Base-by-base conservation (phyloP, 140 eudicot genomes). In the Bidens hawaiensis region DNA sequence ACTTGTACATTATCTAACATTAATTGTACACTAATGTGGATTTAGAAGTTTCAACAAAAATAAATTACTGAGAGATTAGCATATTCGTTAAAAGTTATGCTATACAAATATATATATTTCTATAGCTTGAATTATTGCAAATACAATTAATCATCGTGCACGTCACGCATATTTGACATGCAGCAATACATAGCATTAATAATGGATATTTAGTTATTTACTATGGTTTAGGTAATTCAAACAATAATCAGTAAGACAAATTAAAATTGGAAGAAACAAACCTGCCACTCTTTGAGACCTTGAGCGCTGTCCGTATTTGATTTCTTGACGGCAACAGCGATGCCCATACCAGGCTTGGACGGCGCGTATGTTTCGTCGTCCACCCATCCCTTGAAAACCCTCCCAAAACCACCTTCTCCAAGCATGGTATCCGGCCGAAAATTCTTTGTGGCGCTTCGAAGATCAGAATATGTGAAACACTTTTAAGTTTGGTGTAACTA, bases 251-350 rank as follows among this genome's bases (percentile, higher is more conserved):
- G 33, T 48, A 38, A 3, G 4, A 9, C 11, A 25, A 33, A 15
- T 2, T 1, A 47, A 46, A 69, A 6, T 9, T 15, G 19, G 15
- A 45, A 36, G 4, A 4, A 15, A 75, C 41, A 14, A 33, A 85
- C 97, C 89, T 76, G 89, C 97, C 95, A 86, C 63, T 89, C 97
- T 51, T 83, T 78, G 22, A 85, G 79, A 11, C 97, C 97, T 79
- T 86, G 97, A 5, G 62, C 70, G 49, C 97, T 83, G 17, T 89
- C 95, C 0, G 93, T 93, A 60, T 75, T 86, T 1, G 89, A 83
- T 41, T 75, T 83, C 64, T 89, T 89, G 33, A 83, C 91, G 54
- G 97, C 95, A 5, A 86, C 97, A 5, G 81, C 69, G 2, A 85
- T 68, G 13, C 95, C 97, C 13, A 71, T 45, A 0, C 88, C 94